Percentiles rank a stretch among this genome's conserved stretches.
Evolutionary conservation across 164 flowering plant genomes (phyloP).

Genomic region (Chloranthus sessilifolius): DNA sequence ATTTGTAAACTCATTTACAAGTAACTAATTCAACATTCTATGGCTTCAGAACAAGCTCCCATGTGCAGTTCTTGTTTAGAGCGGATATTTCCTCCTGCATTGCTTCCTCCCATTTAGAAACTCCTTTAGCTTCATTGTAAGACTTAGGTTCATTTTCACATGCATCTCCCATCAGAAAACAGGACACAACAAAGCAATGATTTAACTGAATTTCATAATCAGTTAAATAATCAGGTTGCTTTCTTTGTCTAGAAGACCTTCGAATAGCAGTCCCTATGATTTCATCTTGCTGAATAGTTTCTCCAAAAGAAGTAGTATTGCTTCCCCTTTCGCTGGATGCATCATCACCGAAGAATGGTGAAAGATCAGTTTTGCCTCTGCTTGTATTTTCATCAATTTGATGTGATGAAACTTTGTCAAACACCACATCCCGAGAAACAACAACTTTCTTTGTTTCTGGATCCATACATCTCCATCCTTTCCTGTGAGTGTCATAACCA

Average conservation of each 20-base stretch:
- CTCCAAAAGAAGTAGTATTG: too few relatives aligned
- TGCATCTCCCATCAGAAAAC: too few relatives aligned
- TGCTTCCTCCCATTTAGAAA: slow-evolving; percentile 14
- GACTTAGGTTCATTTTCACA: slow-evolving; percentile 12
- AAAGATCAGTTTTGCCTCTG: too few relatives aligned
- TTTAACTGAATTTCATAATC: too few relatives aligned
- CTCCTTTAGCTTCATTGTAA: slow-evolving; percentile 16
- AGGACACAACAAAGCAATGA: too few relatives aligned
- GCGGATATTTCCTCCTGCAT: slow-evolving; percentile 19
- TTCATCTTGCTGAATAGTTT: too few relatives aligned
- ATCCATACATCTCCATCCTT: slow-evolving; percentile 22
- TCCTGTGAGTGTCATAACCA: slow-evolving; percentile 13
- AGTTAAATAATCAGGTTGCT: too few relatives aligned
- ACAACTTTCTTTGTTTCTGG: slow-evolving; percentile 11
- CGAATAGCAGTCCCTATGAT: too few relatives aligned
- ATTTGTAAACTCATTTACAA: slow-evolving; percentile 15
- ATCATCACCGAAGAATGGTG: too few relatives aligned
- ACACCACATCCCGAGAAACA: slow-evolving; percentile 17
- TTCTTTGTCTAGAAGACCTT: too few relatives aligned
- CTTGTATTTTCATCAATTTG: too few relatives aligned
- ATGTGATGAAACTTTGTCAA: slow-evolving; percentile 13
- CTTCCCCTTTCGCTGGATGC: too few relatives aligned
- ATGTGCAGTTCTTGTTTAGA: slow-evolving; percentile 13
- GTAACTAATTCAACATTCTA: slow-evolving; percentile 9
- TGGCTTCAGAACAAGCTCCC: slow-evolving; percentile 19